A percentile compares a stretch with the other conserved stretches of the same genome.
phyloP scores from a whole-genome alignment of 2,329 filamentous ascomycete genomes.

The Cladobotryum mycophilum region DNA sequence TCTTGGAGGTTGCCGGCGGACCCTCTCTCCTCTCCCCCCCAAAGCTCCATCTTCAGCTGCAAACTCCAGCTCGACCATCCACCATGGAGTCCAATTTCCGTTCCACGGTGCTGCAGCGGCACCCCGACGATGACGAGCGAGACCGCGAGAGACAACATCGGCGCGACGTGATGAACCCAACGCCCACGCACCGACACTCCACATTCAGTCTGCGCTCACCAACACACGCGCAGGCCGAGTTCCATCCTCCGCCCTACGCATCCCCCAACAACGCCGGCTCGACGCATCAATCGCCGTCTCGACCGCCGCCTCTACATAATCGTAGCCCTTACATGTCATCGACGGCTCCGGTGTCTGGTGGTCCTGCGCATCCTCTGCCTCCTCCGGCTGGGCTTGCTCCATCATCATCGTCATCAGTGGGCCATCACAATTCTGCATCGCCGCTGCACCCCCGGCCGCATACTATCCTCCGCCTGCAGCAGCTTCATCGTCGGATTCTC shows the following conservation, averaged over 20 bases:
- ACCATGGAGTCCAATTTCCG: constrained; percentile 43
- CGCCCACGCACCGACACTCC: constrained; percentile 33
- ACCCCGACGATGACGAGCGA: constrained; percentile 34
- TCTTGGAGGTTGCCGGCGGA: neutral
- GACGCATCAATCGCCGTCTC: constrained; percentile 24
- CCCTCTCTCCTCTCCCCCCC: neutral
- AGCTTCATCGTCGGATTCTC: constrained; percentile 20
- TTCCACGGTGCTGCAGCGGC: constrained; percentile 44
- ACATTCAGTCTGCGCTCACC: constrained; percentile 46
- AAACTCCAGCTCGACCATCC: constrained; percentile 1
- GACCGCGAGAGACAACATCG: constrained; percentile 32
- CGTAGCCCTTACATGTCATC: constrained; percentile 33
- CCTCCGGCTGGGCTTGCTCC: constrained; percentile 22
- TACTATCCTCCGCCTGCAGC: constrained; percentile 31
- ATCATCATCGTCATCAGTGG: constrained; percentile 13
- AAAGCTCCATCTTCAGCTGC: neutral
- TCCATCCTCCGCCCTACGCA: constrained; percentile 27
- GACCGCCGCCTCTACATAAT: constrained; percentile 23
- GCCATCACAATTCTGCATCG: constrained; percentile 27
- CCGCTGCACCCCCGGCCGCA: constrained; percentile 37
- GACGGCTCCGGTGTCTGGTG: constrained; percentile 22
- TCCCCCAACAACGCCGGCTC: constrained; percentile 24
- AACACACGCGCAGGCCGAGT: constrained; percentile 38
- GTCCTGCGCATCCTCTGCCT: constrained; percentile 25
- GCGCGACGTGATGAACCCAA: constrained; percentile 43